Evolutionary conservation across 1,139 yeast genomes (phyloP).

Genomic region (Candida smagusa): DNA sequence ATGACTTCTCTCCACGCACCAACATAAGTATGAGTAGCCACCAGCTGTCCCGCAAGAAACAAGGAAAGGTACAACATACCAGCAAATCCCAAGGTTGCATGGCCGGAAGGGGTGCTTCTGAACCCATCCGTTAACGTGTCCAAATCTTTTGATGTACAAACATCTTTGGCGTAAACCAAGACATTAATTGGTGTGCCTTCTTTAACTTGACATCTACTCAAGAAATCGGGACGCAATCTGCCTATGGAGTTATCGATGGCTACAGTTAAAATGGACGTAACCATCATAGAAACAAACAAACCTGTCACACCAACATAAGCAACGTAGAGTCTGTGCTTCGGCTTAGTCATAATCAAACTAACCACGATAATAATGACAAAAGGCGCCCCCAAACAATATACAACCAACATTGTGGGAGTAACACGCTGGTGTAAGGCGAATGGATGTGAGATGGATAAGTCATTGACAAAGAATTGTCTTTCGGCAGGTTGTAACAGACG

Average conservation of each 20-base stretch:
- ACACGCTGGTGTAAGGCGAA: slow-evolving; percentile 44
- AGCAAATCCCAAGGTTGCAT: slow-evolving; percentile 62
- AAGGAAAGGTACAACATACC: slow-evolving; percentile 63
- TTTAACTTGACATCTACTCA: slow-evolving; percentile 63
- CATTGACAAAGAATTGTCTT: slow-evolving; percentile 55
- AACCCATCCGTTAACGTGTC: slow-evolving; percentile 58
- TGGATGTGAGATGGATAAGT: slow-evolving; percentile 43
- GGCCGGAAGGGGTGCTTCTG: slow-evolving; percentile 79
- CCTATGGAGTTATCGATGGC: slow-evolving; percentile 68
- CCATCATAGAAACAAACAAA: slow-evolving; percentile 32
- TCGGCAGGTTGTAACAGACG: too few species aligned
- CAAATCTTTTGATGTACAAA: slow-evolving; percentile 53
- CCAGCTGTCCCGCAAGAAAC: slow-evolving; percentile 64
- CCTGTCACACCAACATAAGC: slow-evolving; percentile 41
- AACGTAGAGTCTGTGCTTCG: slow-evolving; percentile 22
- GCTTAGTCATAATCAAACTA: not conserved
- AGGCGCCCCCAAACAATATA: slow-evolving; percentile 23
- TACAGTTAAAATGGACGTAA: slow-evolving; percentile 45
- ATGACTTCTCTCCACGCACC: slow-evolving; percentile 55
- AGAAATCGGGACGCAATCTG: slow-evolving; percentile 74
- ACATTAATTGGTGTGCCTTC: slow-evolving; percentile 43
- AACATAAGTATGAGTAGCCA: slow-evolving; percentile 28
- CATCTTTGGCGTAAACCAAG: slow-evolving; percentile 52
- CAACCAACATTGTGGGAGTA: slow-evolving; percentile 28
- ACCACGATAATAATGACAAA: not conserved